Evolutionary conservation across 2,329 filamentous ascomycete genomes (phyloP).

Genomic region (Fusarium chlamydosporum): DNA sequence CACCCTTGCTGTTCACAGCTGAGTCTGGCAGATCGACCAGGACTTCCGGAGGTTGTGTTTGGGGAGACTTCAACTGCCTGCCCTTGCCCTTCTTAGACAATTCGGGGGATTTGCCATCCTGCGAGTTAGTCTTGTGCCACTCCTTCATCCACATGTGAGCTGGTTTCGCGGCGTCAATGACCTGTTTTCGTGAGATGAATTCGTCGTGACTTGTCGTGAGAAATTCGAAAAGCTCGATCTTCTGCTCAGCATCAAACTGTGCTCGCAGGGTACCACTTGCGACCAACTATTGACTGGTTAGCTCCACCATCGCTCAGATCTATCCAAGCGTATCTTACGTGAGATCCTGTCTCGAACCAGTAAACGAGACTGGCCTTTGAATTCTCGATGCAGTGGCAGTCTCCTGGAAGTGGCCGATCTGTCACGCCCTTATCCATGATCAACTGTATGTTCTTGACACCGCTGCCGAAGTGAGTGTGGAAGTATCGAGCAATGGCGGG

Average conservation of each 20-base stretch:
- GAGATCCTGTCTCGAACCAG: slow-evolving; percentile 87
- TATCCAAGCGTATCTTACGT: slow-evolving; percentile 67
- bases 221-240: slow-evolving; percentile 89
- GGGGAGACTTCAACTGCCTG: slow-evolving; percentile 71
- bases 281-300: slow-evolving; percentile 72
- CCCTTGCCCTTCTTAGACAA: slow-evolving; percentile 76
- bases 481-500: slow-evolving; percentile 90
- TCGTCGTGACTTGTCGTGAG: slow-evolving; percentile 83
- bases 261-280: slow-evolving; percentile 82
- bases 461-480: slow-evolving; percentile 88
- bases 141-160: slow-evolving; percentile 76
- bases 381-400: slow-evolving; percentile 82
- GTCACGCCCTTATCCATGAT: slow-evolving; percentile 77
- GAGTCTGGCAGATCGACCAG: slow-evolving; percentile 71
- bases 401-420: slow-evolving; percentile 70
- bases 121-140: slow-evolving; percentile 71
- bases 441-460: slow-evolving; percentile 87
- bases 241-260: slow-evolving; percentile 82
- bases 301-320: slow-evolving; percentile 9
- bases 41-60: slow-evolving; percentile 69
- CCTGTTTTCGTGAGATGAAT: slow-evolving; percentile 79
- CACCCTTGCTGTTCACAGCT: slow-evolving; percentile 70
- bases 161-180: slow-evolving; percentile 73
- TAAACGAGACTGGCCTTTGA: slow-evolving; percentile 85
- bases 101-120: slow-evolving; percentile 73